Evolutionary conservation across 495 filamentous ascomycete genomes (phyloP).

Genomic region (Neurospora africana): DNA sequence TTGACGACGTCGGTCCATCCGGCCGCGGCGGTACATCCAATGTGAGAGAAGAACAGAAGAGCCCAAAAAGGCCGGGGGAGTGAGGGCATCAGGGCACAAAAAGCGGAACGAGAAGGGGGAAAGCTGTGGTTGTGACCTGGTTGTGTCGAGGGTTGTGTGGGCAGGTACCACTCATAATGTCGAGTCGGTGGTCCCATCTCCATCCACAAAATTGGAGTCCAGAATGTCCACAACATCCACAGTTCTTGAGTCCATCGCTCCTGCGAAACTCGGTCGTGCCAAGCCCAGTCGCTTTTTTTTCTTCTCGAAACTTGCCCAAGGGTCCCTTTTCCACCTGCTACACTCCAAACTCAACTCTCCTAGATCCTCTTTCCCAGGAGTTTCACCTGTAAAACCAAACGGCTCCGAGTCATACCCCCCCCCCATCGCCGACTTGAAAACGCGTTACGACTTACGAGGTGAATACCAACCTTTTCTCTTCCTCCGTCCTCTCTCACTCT

Average conservation of each 20-base stretch:
- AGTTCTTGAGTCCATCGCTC: neutral
- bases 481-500: constrained; percentile 8
- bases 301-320: neutral
- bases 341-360: neutral
- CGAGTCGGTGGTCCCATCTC: neutral
- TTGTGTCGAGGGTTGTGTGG: neutral
- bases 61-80: neutral
- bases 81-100: neutral
- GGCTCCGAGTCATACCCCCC: neutral
- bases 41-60: neutral
- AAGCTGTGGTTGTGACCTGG: neutral
- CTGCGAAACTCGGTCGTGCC: neutral
- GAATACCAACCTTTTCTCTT: neutral
- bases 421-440: neutral
- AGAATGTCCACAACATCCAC: neutral
- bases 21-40: neutral
- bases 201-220: neutral
- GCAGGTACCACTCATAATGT: neutral
- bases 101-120: neutral
- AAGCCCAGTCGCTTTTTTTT: neutral
- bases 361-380: neutral
- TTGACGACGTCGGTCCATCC: neutral
- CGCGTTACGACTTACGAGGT: neutral
- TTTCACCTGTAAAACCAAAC: neutral
- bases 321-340: neutral